Percentiles rank a stretch among this genome's conserved stretches.
These are phyloP conservation scores for Asterochloris sp. DNA, from an alignment of 139 green algal species.

Conservation along the genomic window DNA sequence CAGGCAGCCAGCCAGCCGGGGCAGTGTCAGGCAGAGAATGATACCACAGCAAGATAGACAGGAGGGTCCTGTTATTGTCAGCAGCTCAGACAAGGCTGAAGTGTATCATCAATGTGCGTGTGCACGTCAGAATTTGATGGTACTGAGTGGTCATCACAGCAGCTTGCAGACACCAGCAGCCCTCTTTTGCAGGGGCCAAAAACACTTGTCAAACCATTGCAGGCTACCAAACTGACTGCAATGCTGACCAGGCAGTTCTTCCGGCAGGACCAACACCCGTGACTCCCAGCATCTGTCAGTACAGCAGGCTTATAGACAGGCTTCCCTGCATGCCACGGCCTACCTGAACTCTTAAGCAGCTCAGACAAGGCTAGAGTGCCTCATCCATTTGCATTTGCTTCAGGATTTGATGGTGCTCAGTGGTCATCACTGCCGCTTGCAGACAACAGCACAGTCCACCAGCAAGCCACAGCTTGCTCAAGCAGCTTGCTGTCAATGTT, in stretches of 20 bases:
- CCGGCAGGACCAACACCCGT: too few species aligned
- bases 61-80: neutral
- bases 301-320: too few species aligned
- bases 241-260: too few species aligned
- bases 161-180: neutral
- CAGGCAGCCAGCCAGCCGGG: neutral
- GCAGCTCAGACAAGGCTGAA: constrained; percentile 17
- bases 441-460: neutral
- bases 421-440: constrained; percentile 14
- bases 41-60: too few species aligned
- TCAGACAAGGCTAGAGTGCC: constrained; percentile 14
- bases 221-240: too few species aligned
- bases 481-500: too few species aligned
- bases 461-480: neutral
- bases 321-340: too few species aligned
- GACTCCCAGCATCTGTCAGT: too few species aligned
- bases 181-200: too few species aligned
- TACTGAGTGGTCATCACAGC: constrained; percentile 16
- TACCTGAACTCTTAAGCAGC: neutral
- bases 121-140: constrained; percentile 18
- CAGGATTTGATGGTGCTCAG: constrained; percentile 19
- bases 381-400: neutral
- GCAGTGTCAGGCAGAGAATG: neutral
- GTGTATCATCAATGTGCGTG: neutral
- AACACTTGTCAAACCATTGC: too few species aligned